Conservation (phyloP, 495 filamentous ascomycete species). For the Daldinia loculata region DNA sequence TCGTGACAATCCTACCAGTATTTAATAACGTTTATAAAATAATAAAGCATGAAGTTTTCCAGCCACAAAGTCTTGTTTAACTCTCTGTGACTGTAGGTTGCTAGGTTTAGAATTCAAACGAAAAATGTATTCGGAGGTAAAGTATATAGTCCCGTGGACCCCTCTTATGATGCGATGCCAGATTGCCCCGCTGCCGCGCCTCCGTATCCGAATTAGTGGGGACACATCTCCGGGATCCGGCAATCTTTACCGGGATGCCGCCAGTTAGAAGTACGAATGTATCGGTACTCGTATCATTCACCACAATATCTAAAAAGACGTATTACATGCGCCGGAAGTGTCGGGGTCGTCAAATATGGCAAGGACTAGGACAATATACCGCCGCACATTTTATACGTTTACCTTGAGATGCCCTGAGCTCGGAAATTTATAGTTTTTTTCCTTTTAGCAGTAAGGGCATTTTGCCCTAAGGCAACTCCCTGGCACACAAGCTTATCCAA, state of each 20-base stretch:
- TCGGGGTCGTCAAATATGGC: neutral
- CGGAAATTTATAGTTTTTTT: neutral
- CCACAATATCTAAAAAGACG: constrained; percentile 42
- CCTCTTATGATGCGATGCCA: constrained; percentile 76
- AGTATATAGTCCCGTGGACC: constrained; percentile 67
- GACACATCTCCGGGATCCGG: constrained; percentile 48
- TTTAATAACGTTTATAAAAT: too few relatives aligned
- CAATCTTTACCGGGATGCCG: constrained; percentile 51
- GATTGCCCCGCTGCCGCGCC: constrained; percentile 72
- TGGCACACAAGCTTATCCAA: neutral
- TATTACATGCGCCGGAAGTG: constrained; percentile 11
- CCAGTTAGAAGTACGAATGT: constrained; percentile 40
- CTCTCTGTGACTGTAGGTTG: too few relatives aligned
- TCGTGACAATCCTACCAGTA: too few relatives aligned
- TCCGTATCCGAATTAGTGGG: constrained; percentile 59
- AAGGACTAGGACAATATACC: neutral
- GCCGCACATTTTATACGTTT: neutral
- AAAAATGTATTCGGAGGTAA: constrained; percentile 41
- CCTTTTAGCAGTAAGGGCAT: neutral
- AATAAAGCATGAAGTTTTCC: too few relatives aligned
- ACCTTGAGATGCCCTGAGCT: neutral
- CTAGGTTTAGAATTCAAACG: too few relatives aligned
- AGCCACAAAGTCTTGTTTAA: too few relatives aligned
- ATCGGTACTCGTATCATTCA: constrained; percentile 36
- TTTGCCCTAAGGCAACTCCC: neutral